A percentile compares a stretch with the other conserved stretches of the same genome.
Conservation (phyloP, 2,329 filamentous ascomycete species). For the Fusarium neocosmosporiellum region DNA sequence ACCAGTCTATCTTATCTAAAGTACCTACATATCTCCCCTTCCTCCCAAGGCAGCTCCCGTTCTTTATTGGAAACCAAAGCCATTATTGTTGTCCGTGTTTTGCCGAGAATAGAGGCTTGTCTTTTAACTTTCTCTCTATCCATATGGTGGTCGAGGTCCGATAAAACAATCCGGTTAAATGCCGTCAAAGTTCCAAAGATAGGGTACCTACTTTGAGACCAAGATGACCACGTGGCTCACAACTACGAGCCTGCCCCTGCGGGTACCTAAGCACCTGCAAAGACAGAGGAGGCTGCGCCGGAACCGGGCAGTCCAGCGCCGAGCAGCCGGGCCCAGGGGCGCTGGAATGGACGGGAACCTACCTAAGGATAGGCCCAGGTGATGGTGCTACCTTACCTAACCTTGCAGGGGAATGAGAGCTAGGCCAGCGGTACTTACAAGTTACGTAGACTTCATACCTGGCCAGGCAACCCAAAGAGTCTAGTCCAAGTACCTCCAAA, state of each 20-base stretch:
- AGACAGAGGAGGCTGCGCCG: background rate
- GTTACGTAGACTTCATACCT: background rate
- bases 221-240: slow-evolving; percentile 17
- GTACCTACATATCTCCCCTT: background rate
- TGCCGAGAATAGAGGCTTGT: background rate
- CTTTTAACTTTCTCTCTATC: background rate
- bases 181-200: background rate
- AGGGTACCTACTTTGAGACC: background rate
- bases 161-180: background rate
- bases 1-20: background rate
- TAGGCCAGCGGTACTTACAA: background rate
- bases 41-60: background rate
- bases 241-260: background rate
- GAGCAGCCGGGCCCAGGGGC: background rate
- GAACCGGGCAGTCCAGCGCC: background rate
- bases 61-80: background rate
- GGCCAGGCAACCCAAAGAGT: background rate
- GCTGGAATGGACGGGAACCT: background rate
- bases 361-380: background rate
- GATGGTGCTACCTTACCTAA: background rate
- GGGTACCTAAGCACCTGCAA: background rate
- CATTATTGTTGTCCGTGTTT: background rate
- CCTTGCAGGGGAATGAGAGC: background rate
- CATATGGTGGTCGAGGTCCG: background rate
- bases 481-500: background rate